Conservation (phyloP, 805 yeast genomes). For the Barnettozyma salicaria region DNA sequence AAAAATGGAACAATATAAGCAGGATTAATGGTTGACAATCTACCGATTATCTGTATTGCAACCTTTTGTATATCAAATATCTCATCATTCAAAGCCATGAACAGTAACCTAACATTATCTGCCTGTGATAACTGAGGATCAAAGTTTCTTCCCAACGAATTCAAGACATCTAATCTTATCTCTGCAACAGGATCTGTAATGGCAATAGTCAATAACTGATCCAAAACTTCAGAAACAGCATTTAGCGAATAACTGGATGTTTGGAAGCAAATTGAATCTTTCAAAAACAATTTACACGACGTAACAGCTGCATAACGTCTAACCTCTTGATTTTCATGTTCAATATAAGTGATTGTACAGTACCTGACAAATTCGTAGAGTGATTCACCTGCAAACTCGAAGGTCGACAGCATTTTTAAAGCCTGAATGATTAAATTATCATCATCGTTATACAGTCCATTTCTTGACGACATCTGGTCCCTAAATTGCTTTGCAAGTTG, state of each 20-base stretch:
- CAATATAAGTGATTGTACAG: slow-evolving; percentile 78
- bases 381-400: slow-evolving; percentile 69
- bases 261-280: slow-evolving; percentile 80
- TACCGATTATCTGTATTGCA: slow-evolving; percentile 74
- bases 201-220: slow-evolving; percentile 71
- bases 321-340: slow-evolving; percentile 72
- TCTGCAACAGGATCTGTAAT: slow-evolving; percentile 87
- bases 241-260: slow-evolving; percentile 73
- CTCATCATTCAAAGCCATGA: slow-evolving; percentile 90
- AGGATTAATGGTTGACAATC: slow-evolving; percentile 81
- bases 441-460: slow-evolving; percentile 46
- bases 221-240: slow-evolving; percentile 81
- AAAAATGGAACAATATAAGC: slow-evolving; percentile 93
- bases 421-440: slow-evolving; percentile 64
- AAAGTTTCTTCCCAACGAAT: slow-evolving; percentile 64
- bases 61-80: slow-evolving; percentile 74
- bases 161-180: slow-evolving; percentile 73
- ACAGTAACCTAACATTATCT: slow-evolving; percentile 75
- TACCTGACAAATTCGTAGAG: slow-evolving; percentile 82
- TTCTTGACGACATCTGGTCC: slow-evolving; percentile 63
- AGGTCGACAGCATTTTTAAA: slow-evolving; percentile 65
- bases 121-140: slow-evolving; percentile 95
- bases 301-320: slow-evolving; percentile 82
- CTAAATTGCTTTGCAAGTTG: slow-evolving; percentile 74
- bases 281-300: slow-evolving; percentile 66